Evolutionary conservation across 179 eudicot genomes (phyloP).

Genomic region (Sideroxylon spinosum): DNA sequence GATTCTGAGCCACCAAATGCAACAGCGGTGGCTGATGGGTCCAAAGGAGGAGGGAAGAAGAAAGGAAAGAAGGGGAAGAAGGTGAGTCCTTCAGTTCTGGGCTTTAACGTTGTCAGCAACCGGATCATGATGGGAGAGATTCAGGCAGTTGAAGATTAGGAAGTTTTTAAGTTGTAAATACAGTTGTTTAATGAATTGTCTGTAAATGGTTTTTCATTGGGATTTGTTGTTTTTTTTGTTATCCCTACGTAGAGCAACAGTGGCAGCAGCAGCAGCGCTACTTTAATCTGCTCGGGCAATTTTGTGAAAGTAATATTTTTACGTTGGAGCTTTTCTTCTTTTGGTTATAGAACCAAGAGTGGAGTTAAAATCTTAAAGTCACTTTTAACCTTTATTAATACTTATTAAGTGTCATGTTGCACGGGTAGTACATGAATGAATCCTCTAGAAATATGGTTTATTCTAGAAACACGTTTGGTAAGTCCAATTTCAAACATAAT

Average conservation of each 20-base stretch:
- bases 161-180: slow-evolving; percentile 39
- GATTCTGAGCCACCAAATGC: slow-evolving; percentile 27
- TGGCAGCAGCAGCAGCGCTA: slow-evolving; percentile 8
- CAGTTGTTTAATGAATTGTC: slow-evolving; percentile 23
- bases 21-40: slow-evolving; percentile 34
- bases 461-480: no score
- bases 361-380: no score
- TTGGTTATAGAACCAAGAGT: no score
- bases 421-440: no score
- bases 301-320: slow-evolving; percentile 32
- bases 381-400: no score
- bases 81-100: slow-evolving; percentile 73
- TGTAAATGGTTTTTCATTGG: slow-evolving; percentile 39
- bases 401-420: no score
- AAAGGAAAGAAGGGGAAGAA: slow-evolving; percentile 97
- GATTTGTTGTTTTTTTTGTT: neutral
- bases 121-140: slow-evolving; percentile 99
- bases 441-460: no score
- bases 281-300: slow-evolving; percentile 38
- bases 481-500: no score
- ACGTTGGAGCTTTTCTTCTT: no score
- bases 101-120: slow-evolving; percentile 95
- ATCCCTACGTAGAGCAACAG: slow-evolving; percentile 2
- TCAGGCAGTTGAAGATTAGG: slow-evolving; percentile 78
- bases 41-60: slow-evolving; percentile 79